Evolutionary conservation across 2,329 filamentous ascomycete species (phyloP).

Genomic region (Didymella exigua): DNA sequence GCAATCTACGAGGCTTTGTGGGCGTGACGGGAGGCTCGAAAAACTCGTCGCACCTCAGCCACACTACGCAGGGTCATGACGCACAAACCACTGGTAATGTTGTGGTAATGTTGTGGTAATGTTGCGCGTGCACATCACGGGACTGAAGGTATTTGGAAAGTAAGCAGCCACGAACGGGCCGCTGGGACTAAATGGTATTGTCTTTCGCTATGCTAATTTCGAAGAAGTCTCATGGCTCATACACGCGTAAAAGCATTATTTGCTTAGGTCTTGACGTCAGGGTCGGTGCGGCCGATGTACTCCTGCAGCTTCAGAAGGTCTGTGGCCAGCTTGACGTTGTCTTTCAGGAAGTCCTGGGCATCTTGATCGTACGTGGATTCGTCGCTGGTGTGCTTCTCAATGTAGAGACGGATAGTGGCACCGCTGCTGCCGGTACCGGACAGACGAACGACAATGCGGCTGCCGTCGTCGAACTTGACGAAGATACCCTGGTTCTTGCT

Average conservation of each 20-base stretch:
- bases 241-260: constrained; percentile 6
- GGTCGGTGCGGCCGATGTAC: constrained; percentile 88
- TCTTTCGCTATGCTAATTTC: constrained; percentile 17
- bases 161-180: background rate
- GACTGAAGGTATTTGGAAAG: background rate
- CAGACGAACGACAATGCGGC: constrained; percentile 90
- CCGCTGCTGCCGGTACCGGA: constrained; percentile 95
- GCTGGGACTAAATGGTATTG: constrained; percentile 12
- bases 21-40: no score
- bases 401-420: constrained; percentile 94
- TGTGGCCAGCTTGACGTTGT: constrained; percentile 84
- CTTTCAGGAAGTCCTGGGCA: constrained; percentile 92
- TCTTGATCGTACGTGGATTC: constrained; percentile 77
- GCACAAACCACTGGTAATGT: background rate
- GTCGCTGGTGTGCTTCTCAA: constrained; percentile 92
- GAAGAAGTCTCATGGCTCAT: constrained; percentile 19
- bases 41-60: constrained; percentile 13
- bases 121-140: constrained; percentile 3
- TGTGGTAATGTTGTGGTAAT: no score
- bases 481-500: constrained; percentile 96
- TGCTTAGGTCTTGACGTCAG: constrained; percentile 89
- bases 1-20: no score
- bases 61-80: constrained; percentile 14
- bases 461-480: constrained; percentile 91
- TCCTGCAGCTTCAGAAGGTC: constrained; percentile 91